These are phyloP conservation scores for Rhynchospora breviuscula DNA, from an alignment of 176 grass and related monocot genomes.

Conservation along the genomic window DNA sequence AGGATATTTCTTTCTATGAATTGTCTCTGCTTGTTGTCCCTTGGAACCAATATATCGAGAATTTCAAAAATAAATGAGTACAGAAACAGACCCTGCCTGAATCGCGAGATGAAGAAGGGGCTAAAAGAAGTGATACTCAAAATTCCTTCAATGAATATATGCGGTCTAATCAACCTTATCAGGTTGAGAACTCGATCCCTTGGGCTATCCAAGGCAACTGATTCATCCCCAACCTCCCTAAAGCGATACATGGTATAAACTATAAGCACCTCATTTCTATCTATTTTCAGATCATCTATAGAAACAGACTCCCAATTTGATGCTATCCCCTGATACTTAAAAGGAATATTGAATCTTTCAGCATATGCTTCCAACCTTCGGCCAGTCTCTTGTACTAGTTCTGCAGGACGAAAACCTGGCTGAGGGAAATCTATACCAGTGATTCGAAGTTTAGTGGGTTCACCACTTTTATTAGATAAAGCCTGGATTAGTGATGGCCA, in stretches of 20 bases:
- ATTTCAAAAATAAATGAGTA: constrained; percentile 26
- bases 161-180: constrained; percentile 34
- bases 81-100: constrained; percentile 21
- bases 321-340: constrained; percentile 45
- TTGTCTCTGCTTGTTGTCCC: constrained; percentile 3
- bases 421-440: constrained; percentile 49
- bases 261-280: background rate
- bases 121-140: constrained; percentile 29
- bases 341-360: constrained; percentile 44
- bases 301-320: constrained; percentile 44
- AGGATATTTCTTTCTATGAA: constrained; percentile 24
- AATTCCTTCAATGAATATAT: constrained; percentile 29
- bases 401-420: constrained; percentile 43
- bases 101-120: constrained; percentile 41
- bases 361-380: constrained; percentile 45
- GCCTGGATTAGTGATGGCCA: constrained; percentile 57
- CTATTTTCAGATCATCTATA: background rate
- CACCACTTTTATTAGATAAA: constrained; percentile 24
- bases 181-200: constrained; percentile 38
- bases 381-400: constrained; percentile 19
- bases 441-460: constrained; percentile 40
- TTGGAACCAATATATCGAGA: constrained; percentile 13
- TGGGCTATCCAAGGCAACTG: constrained; percentile 23
- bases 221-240: background rate
- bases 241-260: background rate